phyloP scores from a whole-genome alignment of 805 yeast genomes.

The Ogataea dorogensis region DNA sequence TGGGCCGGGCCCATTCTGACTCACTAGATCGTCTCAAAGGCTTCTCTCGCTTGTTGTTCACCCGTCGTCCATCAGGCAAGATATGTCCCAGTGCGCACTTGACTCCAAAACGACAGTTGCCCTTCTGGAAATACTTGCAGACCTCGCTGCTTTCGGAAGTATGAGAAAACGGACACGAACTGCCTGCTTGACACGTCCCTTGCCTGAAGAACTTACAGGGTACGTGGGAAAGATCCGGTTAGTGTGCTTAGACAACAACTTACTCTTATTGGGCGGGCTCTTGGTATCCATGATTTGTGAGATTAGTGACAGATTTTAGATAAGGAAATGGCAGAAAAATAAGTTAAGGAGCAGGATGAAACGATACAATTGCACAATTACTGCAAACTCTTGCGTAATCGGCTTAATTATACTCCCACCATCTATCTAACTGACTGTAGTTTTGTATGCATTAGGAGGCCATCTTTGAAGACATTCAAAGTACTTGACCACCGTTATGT shows the following conservation, averaged over 20 bases:
- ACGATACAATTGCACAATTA: too few species aligned
- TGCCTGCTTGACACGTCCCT: slow-evolving; percentile 95
- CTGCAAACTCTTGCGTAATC: too few species aligned
- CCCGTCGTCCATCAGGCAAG: slow-evolving; percentile 83
- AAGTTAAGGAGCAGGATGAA: slow-evolving; percentile 5
- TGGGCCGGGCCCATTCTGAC: slow-evolving; percentile 12
- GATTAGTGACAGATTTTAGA: slow-evolving; percentile 3
- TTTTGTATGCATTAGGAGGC: too few species aligned
- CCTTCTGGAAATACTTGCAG: slow-evolving; percentile 92
- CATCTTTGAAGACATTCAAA: too few species aligned
- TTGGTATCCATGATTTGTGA: slow-evolving; percentile 15
- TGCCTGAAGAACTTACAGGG: slow-evolving; percentile 93
- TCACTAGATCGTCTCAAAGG: slow-evolving; percentile 11
- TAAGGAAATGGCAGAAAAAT: slow-evolving; percentile 10
- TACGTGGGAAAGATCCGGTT: slow-evolving; percentile 76
- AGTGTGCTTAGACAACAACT: slow-evolving; percentile 6
- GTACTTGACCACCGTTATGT: too few species aligned
- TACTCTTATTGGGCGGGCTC: slow-evolving; percentile 28
- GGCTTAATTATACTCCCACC: too few species aligned
- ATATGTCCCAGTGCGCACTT: slow-evolving; percentile 94
- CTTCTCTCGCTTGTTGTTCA: slow-evolving; percentile 48
- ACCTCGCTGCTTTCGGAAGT: slow-evolving; percentile 62
- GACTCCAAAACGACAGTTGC: slow-evolving; percentile 93
- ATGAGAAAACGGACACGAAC: slow-evolving; percentile 89
- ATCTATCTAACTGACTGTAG: too few species aligned